These are phyloP conservation scores for Cercospora zeina DNA, from an alignment of 2,329 filamentous ascomycete genomes.

Conservation along the genomic window DNA sequence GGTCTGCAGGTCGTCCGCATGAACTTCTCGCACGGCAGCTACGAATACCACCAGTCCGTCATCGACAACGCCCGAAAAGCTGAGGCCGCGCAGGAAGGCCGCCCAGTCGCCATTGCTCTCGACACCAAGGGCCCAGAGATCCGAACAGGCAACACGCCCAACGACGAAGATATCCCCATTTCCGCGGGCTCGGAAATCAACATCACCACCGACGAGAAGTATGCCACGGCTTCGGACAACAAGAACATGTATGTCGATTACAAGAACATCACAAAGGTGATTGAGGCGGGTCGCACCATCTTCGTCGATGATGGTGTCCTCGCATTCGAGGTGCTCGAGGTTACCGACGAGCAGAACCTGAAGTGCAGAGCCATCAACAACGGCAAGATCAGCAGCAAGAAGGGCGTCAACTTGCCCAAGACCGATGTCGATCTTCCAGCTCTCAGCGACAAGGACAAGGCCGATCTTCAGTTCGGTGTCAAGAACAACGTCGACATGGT, in stretches of 20 bases:
- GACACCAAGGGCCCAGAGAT: slow-evolving; percentile 85
- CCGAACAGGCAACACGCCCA: slow-evolving; percentile 73
- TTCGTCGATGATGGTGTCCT: slow-evolving; percentile 98
- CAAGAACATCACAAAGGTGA: slow-evolving; percentile 99
- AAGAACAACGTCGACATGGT: slow-evolving; percentile 99
- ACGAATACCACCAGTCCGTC: slow-evolving; percentile 97
- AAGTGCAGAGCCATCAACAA: slow-evolving; percentile 90
- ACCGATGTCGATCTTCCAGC: slow-evolving; percentile 97
- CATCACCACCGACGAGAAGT: slow-evolving; percentile 95
- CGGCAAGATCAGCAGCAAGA: slow-evolving; percentile 96
- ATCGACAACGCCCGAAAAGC: slow-evolving; percentile 93
- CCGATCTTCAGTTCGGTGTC: slow-evolving; percentile 89
- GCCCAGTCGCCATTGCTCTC: slow-evolving; percentile 92
- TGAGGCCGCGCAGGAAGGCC: slow-evolving; percentile 73
- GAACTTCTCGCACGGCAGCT: slow-evolving; percentile 96
- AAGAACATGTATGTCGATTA: slow-evolving; percentile 99
- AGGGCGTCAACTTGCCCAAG: slow-evolving; percentile 98
- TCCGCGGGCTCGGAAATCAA: slow-evolving; percentile 80
- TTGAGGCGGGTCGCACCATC: slow-evolving; percentile 84
- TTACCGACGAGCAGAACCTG: slow-evolving; percentile 86
- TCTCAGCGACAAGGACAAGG: slow-evolving; percentile 96
- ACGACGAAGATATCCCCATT: slow-evolving; percentile 76
- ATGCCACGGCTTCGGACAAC: slow-evolving; percentile 78
- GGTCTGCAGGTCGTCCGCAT: slow-evolving; percentile 99
- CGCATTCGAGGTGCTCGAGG: slow-evolving; percentile 87